A percentile compares a stretch with the other conserved stretches of the same genome.
These are phyloP conservation scores for Talaromyces verruculosus DNA, from an alignment of 2,329 filamentous ascomycete species.

Conservation along the genomic window DNA sequence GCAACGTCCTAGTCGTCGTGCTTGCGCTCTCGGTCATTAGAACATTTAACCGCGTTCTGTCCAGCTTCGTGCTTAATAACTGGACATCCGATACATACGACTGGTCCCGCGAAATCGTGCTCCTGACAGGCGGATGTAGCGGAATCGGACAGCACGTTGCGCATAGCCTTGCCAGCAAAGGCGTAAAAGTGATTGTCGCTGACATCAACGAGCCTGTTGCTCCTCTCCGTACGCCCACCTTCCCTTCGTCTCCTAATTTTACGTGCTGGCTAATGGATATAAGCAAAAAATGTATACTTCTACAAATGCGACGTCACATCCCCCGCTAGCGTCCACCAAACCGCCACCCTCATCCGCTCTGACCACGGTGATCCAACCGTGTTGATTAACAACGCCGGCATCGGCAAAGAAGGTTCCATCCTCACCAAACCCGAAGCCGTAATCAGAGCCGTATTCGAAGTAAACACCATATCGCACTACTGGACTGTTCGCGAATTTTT, in stretches of 20 bases:
- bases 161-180: slow-evolving; percentile 31
- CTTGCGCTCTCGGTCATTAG: slow-evolving; percentile 30
- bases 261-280: neutral
- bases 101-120: slow-evolving; percentile 33
- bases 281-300: slow-evolving; percentile 37
- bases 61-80: slow-evolving; percentile 22
- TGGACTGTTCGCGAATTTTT: slow-evolving; percentile 54
- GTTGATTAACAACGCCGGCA: slow-evolving; percentile 53
- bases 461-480: slow-evolving; percentile 55
- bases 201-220: slow-evolving; percentile 37
- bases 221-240: slow-evolving; percentile 30
- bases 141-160: slow-evolving; percentile 43
- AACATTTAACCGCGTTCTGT: slow-evolving; percentile 32
- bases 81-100: slow-evolving; percentile 36
- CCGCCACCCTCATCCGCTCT: slow-evolving; percentile 41
- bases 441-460: slow-evolving; percentile 52
- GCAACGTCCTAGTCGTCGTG: slow-evolving; percentile 30
- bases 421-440: slow-evolving; percentile 47
- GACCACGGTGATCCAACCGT: slow-evolving; percentile 48
- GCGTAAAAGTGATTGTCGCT: slow-evolving; percentile 37
- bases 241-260: neutral
- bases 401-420: slow-evolving; percentile 50
- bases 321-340: slow-evolving; percentile 31
- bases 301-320: slow-evolving; percentile 42
- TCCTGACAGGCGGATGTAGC: slow-evolving; percentile 40